Evolutionary conservation across 2,329 filamentous ascomycete species (phyloP).

Genomic region (Arthrobotrys pseudoclavata): DNA sequence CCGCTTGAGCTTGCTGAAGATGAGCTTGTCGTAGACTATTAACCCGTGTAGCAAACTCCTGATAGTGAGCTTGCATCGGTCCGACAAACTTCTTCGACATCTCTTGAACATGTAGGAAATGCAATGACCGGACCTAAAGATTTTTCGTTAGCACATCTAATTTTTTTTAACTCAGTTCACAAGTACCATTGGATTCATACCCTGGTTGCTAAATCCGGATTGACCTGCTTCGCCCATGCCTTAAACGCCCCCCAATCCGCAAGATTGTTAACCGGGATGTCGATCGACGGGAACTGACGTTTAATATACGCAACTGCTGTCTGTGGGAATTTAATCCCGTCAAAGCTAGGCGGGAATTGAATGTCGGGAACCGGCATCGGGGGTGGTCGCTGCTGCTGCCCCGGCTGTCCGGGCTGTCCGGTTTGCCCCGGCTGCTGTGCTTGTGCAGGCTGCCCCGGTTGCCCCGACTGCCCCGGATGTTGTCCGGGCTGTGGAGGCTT

Average conservation of each 20-base stretch:
- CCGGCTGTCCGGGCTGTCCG: constrained; percentile 17
- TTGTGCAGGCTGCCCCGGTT: constrained; percentile 24
- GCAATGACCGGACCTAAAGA: constrained; percentile 43
- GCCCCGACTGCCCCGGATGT: constrained; percentile 6
- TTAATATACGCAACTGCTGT: constrained; percentile 47
- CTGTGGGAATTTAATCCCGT: constrained; percentile 40
- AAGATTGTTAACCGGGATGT: constrained; percentile 30
- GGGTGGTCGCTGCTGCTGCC: constrained; percentile 31
- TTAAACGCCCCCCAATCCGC: constrained; percentile 47
- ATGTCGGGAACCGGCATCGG: constrained; percentile 41
- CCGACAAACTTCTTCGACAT: constrained; percentile 41
- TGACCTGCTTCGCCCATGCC: constrained; percentile 45
- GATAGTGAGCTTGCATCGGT: constrained; percentile 40
- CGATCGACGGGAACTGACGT: constrained; percentile 24
- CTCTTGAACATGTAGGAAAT: constrained; percentile 55
- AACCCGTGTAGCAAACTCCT: constrained; percentile 40
- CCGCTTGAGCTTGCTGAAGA: constrained; percentile 35
- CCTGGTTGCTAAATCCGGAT: constrained; percentile 31
- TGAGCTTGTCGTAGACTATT: constrained; percentile 28
- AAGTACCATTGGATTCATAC: constrained; percentile 7
- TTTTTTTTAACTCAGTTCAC: background rate
- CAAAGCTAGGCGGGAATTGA: constrained; percentile 39
- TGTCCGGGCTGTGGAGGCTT: background rate
- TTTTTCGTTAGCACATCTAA: background rate
- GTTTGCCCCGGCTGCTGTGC: constrained; percentile 24